phyloP scores from a whole-genome alignment of 2,329 filamentous ascomycete species.

The Cercospora sp. region DNA sequence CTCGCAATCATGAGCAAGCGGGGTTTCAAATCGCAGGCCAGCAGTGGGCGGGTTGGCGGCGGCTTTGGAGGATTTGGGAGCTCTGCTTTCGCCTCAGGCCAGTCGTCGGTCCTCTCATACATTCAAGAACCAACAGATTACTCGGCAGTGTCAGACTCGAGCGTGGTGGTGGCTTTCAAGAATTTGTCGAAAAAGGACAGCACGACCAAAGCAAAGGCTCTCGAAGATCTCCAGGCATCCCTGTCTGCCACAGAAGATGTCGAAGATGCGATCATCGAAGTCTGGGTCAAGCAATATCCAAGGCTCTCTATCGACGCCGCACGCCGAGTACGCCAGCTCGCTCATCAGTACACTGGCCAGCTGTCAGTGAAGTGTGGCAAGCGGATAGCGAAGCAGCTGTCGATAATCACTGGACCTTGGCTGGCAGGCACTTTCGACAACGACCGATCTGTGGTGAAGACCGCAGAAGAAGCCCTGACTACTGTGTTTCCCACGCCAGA shows the following conservation, averaged over 20 bases:
- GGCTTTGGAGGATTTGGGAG: slow-evolving; percentile 41
- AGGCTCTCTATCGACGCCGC: slow-evolving; percentile 87
- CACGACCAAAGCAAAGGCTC: slow-evolving; percentile 84
- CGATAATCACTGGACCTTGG: slow-evolving; percentile 83
- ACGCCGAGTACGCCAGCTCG: slow-evolving; percentile 81
- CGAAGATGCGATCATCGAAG: slow-evolving; percentile 81
- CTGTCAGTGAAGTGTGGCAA: slow-evolving; percentile 66
- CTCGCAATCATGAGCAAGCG: slow-evolving; percentile 48
- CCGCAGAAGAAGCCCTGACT: slow-evolving; percentile 74
- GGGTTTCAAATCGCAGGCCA: slow-evolving; percentile 64
- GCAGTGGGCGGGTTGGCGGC: slow-evolving; percentile 58
- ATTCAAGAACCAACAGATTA: slow-evolving; percentile 83
- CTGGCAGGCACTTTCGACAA: slow-evolving; percentile 84
- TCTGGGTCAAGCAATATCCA: slow-evolving; percentile 90
- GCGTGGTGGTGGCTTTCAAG: slow-evolving; percentile 87
- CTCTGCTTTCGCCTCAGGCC: slow-evolving; percentile 49
- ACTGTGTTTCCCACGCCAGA: slow-evolving; percentile 77
- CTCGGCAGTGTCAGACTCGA: slow-evolving; percentile 72
- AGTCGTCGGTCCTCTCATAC: slow-evolving; percentile 74
- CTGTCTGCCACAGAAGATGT: slow-evolving; percentile 63
- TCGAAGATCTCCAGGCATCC: slow-evolving; percentile 77
- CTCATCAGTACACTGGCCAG: slow-evolving; percentile 72
- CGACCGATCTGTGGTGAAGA: slow-evolving; percentile 72
- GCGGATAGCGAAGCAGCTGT: slow-evolving; percentile 77
- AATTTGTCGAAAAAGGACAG: slow-evolving; percentile 90